Evolutionary conservation across 805 yeast species (phyloP).

Genomic region (Lachancea cidri): DNA sequence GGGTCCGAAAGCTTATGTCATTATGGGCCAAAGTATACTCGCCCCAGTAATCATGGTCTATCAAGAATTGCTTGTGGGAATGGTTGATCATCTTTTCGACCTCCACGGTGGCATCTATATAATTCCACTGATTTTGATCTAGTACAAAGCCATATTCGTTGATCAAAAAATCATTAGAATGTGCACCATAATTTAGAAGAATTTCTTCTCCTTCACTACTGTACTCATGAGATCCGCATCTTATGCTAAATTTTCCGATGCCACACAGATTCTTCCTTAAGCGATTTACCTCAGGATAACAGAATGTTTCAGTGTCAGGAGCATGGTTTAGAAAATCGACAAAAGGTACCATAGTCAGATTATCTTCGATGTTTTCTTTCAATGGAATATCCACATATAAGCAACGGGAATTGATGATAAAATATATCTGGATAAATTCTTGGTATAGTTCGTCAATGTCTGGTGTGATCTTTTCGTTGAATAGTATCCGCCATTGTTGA

Average conservation of each 20-base stretch:
- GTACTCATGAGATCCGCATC: conserved; percentile 21
- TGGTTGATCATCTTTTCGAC: conserved; percentile 34
- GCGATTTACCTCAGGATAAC: conserved; percentile 43
- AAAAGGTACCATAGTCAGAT: conserved; percentile 86
- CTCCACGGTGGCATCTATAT: conserved; percentile 52
- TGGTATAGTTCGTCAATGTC: conserved; percentile 12
- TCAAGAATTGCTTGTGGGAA: conserved; percentile 42
- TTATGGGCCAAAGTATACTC: conserved; percentile 60
- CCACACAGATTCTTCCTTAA: conserved; percentile 45
- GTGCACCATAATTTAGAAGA: conserved; percentile 79
- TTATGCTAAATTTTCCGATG: conserved; percentile 27
- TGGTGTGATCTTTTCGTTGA: conserved; percentile 1
- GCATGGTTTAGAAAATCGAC: conserved; percentile 85
- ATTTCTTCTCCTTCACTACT: conserved; percentile 46
- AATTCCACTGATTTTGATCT: conserved; percentile 58
- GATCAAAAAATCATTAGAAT: conserved; percentile 72
- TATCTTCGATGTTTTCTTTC: conserved; percentile 47
- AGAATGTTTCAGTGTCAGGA: conserved; percentile 41
- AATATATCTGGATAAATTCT: conserved; percentile 66
- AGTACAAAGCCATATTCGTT: conserved; percentile 85
- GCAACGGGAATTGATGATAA: conserved; percentile 88
- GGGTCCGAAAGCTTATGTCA: conserved; percentile 64
- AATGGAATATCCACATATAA: conserved; percentile 66
- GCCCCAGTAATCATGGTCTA: conserved; percentile 54
- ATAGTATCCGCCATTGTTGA: conserved; percentile 15